A percentile compares a stretch with the other conserved stretches of the same genome.
These are phyloP conservation scores for Penicillium parvum DNA, from an alignment of 495 filamentous ascomycete species.

Conservation along the genomic window DNA sequence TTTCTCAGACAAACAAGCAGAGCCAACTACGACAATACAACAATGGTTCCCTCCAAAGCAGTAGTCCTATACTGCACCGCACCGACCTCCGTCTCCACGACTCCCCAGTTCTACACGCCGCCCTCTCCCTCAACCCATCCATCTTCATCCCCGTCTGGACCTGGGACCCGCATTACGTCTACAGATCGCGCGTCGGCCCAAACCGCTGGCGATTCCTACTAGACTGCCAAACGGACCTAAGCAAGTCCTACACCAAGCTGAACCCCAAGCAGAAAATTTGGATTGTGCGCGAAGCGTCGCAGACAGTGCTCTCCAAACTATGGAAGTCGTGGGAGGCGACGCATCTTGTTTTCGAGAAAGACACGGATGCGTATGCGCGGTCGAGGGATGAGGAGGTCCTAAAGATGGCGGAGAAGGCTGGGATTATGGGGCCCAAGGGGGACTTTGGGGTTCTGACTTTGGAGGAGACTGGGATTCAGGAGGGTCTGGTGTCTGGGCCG, in stretches of 20 bases:
- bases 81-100: conserved; percentile 71
- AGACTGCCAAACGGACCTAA: conserved; percentile 63
- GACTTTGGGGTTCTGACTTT: conserved; percentile 61
- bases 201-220: conserved; percentile 68
- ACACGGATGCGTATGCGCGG: conserved; percentile 64
- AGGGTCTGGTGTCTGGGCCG: conserved; percentile 47
- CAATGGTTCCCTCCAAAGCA: conserved; percentile 17
- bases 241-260: conserved; percentile 53
- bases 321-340: conserved; percentile 64
- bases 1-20: too few species aligned
- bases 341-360: conserved; percentile 70
- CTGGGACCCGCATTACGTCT: conserved; percentile 73
- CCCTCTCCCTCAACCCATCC: conserved; percentile 57
- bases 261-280: conserved; percentile 63
- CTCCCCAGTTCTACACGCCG: conserved; percentile 61
- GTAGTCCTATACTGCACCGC: conserved; percentile 70
- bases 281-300: conserved; percentile 62
- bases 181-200: conserved; percentile 56
- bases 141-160: conserved; percentile 63
- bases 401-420: conserved; percentile 52
- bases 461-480: conserved; percentile 56
- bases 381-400: conserved; percentile 54
- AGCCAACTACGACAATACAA: too few species aligned
- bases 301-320: conserved; percentile 60
- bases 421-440: conserved; percentile 57